These are phyloP conservation scores for Iris pallida DNA, from an alignment of 116 monocot genomes.

Conservation along the genomic window DNA sequence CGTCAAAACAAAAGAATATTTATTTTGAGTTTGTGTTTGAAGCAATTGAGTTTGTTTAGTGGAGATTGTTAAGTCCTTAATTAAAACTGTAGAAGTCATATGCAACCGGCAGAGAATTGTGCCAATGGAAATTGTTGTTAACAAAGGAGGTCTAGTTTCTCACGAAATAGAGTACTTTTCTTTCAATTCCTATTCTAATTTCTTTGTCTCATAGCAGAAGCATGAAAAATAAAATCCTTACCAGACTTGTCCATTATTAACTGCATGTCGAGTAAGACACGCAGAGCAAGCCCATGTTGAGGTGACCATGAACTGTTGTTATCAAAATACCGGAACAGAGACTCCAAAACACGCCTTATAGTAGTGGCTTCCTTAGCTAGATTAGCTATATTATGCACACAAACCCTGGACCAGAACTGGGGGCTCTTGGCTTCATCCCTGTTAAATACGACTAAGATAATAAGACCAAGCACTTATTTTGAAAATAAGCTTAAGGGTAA, in stretches of 20 bases:
- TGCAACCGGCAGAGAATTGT: background rate
- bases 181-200: too few species aligned
- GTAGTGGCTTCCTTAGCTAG: conserved; percentile 88
- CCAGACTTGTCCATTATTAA: conserved; percentile 68
- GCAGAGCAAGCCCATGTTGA: conserved; percentile 53
- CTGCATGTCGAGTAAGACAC: conserved; percentile 68
- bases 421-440: conserved; percentile 68
- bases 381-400: conserved; percentile 77
- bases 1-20: background rate
- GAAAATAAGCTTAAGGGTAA: background rate
- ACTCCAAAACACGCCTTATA: conserved; percentile 70
- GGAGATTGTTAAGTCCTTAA: background rate
- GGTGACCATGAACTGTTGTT: conserved; percentile 62
- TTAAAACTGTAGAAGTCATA: background rate
- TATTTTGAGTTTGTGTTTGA: background rate
- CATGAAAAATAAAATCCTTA: conserved; percentile 15
- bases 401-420: conserved; percentile 82
- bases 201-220: too few species aligned
- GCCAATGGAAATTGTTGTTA: too few species aligned
- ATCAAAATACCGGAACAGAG: conserved; percentile 85
- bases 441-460: conserved; percentile 11
- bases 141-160: too few species aligned
- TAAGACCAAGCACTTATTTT: background rate
- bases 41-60: too few species aligned
- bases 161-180: too few species aligned